Conservation (phyloP, 148 eudicot species). For the Camellia japonica region DNA sequence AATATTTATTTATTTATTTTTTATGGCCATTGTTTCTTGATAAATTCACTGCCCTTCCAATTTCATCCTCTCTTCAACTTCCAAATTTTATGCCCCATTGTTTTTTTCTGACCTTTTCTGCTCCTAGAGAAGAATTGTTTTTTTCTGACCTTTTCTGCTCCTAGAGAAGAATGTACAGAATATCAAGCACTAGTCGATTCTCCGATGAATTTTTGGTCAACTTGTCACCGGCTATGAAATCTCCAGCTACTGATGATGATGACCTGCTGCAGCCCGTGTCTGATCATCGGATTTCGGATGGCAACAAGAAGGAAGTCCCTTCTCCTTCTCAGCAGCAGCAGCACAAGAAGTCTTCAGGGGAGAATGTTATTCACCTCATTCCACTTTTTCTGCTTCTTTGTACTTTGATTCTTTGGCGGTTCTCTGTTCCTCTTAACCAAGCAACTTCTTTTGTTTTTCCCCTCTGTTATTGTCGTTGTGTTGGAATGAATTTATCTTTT, state of each 20-base stretch:
- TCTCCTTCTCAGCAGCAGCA: background rate
- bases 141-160: background rate
- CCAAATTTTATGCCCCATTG: too few relatives aligned
- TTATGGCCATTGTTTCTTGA: too few relatives aligned
- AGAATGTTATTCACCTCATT: constrained; percentile 47
- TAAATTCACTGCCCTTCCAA: too few relatives aligned
- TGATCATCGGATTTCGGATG: constrained; percentile 14
- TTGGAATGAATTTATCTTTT: background rate
- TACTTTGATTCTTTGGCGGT: constrained; percentile 48
- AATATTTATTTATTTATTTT: too few relatives aligned
- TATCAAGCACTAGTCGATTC: constrained; percentile 29
- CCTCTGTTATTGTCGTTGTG: background rate
- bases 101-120: background rate
- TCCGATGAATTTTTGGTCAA: constrained; percentile 40
- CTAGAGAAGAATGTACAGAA: constrained; percentile 37
- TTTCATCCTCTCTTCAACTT: background rate
- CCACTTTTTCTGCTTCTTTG: constrained; percentile 48
- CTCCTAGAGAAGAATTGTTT: constrained; percentile 14
- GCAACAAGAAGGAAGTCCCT: constrained; percentile 33
- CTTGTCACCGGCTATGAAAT: constrained; percentile 20
- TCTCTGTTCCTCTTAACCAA: constrained; percentile 24
- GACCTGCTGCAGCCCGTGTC: constrained; percentile 13
- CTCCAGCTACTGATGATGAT: constrained; percentile 12
- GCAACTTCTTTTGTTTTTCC: background rate
- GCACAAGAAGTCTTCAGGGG: constrained; percentile 17